Percentiles rank a stretch among this genome's conserved stretches.
Evolutionary conservation across 345 rosid species (phyloP).

Genomic region (Arabidopsis thaliana): DNA sequence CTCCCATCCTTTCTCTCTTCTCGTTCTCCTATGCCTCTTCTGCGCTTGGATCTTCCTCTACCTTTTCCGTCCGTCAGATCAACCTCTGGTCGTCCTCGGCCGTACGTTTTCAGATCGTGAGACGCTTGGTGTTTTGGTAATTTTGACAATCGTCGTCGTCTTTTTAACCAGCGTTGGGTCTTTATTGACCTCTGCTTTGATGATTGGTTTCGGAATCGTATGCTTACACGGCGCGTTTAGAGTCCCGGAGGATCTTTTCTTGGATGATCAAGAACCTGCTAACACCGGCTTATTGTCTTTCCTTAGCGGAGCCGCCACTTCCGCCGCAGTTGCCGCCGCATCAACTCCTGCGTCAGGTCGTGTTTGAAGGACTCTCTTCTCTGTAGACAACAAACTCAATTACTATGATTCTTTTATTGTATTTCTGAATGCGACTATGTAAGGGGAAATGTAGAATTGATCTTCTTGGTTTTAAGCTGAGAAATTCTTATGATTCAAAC

Average conservation of each 20-base stretch:
- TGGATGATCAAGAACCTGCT: slow-evolving; percentile 75
- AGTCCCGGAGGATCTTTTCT: slow-evolving; percentile 80
- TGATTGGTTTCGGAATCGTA: slow-evolving; percentile 70
- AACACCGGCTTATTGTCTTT: slow-evolving; percentile 66
- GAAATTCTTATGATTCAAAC: slow-evolving; percentile 7
- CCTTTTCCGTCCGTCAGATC: slow-evolving; percentile 76
- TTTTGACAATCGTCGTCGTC: slow-evolving; percentile 63
- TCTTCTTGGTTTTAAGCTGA: neutral
- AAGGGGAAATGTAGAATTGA: slow-evolving; percentile 22
- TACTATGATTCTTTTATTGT: neutral
- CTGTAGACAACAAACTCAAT: slow-evolving; percentile 6
- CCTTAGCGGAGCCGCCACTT: slow-evolving; percentile 67
- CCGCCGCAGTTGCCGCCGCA: slow-evolving; percentile 68
- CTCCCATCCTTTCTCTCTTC: slow-evolving; percentile 71
- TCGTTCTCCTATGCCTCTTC: slow-evolving; percentile 65
- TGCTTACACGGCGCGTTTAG: slow-evolving; percentile 83
- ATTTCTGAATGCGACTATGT: neutral
- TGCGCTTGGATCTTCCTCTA: slow-evolving; percentile 71
- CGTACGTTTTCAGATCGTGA: slow-evolving; percentile 82
- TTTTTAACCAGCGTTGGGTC: slow-evolving; percentile 81
- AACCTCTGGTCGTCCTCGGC: slow-evolving; percentile 62
- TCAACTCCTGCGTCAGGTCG: slow-evolving; percentile 60
- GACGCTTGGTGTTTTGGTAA: slow-evolving; percentile 62
- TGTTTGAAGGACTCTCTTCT: slow-evolving; percentile 17
- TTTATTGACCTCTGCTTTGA: slow-evolving; percentile 62